Evolutionary conservation across 768 basidiomycete genomes (phyloP).

Genomic region (Strobilomyces dryophilus): DNA sequence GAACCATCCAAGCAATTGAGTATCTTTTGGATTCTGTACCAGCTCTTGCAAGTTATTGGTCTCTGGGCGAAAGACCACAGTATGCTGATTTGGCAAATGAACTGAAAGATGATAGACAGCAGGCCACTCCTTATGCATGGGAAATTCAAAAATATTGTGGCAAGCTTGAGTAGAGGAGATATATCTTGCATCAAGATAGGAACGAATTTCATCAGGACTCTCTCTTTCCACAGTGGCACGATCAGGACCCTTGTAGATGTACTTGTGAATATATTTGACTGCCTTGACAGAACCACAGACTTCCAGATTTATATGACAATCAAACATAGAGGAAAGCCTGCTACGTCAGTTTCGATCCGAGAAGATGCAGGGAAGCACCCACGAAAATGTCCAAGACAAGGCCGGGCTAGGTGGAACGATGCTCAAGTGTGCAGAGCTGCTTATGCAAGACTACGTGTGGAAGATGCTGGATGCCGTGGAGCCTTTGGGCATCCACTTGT

Average conservation of each 20-base stretch:
- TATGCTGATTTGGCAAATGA: not conserved
- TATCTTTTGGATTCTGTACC: not conserved
- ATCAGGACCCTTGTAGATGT: conserved; percentile 41
- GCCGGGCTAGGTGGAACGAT: too few relatives aligned
- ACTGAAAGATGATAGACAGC: not conserved
- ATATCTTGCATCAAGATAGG: not conserved
- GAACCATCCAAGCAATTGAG: not conserved
- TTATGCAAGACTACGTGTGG: not conserved
- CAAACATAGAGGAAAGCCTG: conserved; percentile 17
- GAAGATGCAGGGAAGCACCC: too few relatives aligned
- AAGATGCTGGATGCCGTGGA: not conserved
- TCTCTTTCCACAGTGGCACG: not conserved
- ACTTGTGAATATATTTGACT: conserved; percentile 37
- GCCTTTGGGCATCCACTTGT: not conserved
- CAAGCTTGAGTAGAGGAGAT: not conserved
- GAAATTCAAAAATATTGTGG: not conserved
- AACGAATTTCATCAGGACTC: not conserved
- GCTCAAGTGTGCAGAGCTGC: not conserved
- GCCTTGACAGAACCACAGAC: conserved; percentile 34
- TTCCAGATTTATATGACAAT: conserved; percentile 52
- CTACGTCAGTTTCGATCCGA: too few relatives aligned
- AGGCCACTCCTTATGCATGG: not conserved
- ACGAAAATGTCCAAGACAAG: too few relatives aligned
- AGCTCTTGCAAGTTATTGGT: not conserved
- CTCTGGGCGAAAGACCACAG: not conserved